Base-by-base conservation (phyloP, 768 basidiomycete genomes). In the Zangia roseola region DNA sequence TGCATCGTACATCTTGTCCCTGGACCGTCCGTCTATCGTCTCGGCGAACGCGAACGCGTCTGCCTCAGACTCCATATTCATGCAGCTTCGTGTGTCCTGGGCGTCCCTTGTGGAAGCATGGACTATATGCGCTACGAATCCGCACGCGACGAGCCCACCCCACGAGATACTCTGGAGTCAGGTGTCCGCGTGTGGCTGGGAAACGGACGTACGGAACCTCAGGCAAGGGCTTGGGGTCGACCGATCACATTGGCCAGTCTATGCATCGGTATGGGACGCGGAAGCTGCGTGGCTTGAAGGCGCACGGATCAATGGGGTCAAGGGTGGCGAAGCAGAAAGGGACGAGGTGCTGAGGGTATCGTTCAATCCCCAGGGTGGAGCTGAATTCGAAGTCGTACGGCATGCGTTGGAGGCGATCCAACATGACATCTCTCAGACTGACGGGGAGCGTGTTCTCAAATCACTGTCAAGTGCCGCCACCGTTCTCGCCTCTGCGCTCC, bases 121-220 rank as follows among this genome's bases (percentile, higher is more conserved):
- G 94, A 85, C 75, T 6, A 73, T 80, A 4, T 94, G 91, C 56
- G 91, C 93, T 0, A 78, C 82, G n/a, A 88, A 98, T 60, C 94
- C 95, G 6, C 95, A 98, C 62, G 74, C 77, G 46, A 94, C 92
- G 7, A 87, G 83, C 3, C 92, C 92, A 0, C 76, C 74, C 8
- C 95, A 98, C 66, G 91, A 90, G 45, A 82, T 97, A 41, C 69
- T 88, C 9, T 98, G 95, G 94, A 90, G 85, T 47, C 91, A 93
- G 59, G 73, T 95, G 10, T 69, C 74, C n/a, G 83, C 80, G 3
- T 89, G 87, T 83, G 81, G 75, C 0, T 95, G 92, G 89, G 74
- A 71, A 16, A 73, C 75, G 0, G 82, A 86, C 25, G 57, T 84
- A 8, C 59, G 77, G n/a, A 70, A 69, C 40, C 50, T 78, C 48